Base-by-base conservation (phyloP, 1,139 yeast genomes). In the Debaryomyces subglobosus region DNA sequence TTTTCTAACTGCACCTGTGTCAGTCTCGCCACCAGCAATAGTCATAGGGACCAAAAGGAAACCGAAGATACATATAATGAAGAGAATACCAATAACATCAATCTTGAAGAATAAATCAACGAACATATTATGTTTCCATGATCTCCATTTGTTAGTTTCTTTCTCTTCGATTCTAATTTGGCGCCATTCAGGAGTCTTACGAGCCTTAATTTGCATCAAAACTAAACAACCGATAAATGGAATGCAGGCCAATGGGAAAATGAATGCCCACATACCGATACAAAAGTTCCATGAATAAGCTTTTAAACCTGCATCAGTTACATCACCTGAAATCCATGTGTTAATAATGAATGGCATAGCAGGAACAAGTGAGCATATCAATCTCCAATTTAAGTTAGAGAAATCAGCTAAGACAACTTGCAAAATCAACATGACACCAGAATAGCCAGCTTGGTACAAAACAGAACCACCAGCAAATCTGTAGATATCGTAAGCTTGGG, bases 211-310 rank as follows among this genome's bases (percentile, higher is more conserved):
- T 52, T 74, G 63, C 86, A 85, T 84, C 62, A 85, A 86, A 9
- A 74, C 35, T 58, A 84, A 69, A 57, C 85, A 78, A 9, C 53
- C 52, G 25, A 84, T 56, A 49, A 87, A 67, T 23, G 94, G 94
- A 20, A 86, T 49, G 56, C 85, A 73, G 5, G 81, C 63, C 30
- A 85, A 71, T 24, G 94, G 92, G 70, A 84, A 77, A 52, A 87
- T 84, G 60, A 85, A 84, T 1, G 91, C 91, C 89, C 89, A 87
- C 79, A 86, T 85, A 37, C 86, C 92, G 56, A 86, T 83, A 57
- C 85, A 85, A 82, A 85, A 86, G 34, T 80, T 75, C 95, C 95
- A 86, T 2, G 66, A 53, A 62, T 71, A 65, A 7, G 49, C 37
- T n/a, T 59, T 54, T 29, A 59, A 57, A n/a, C 57, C 57, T 30